Evolutionary conservation across 2,329 filamentous ascomycete genomes (phyloP), one percentile per base, ranked within the genome.

Genomic region (Cordyceps cicadae): DNA sequence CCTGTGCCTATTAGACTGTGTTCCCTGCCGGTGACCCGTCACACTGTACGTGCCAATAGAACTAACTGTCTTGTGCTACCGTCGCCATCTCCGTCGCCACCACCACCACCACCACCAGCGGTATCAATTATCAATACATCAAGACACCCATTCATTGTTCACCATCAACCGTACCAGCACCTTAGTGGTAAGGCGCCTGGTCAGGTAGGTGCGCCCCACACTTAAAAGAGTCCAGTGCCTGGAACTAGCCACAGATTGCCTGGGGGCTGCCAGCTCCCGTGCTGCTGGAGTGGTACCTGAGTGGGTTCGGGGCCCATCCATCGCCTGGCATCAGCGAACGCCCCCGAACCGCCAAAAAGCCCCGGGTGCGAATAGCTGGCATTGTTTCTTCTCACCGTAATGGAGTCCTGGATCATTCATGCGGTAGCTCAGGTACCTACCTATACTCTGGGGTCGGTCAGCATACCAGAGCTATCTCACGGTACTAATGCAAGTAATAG

Each of bases 171-270:
- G 34, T 11, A 37, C 34, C 34, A 29, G 29, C 29, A 37, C 34
- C 6, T 9, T 37, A 37, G 5, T 37, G 34, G 9, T 37, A 12
- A 14, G 34, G 7, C 12, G 12, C 34, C 1, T 37, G 12, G 34
- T 14, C 12, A 12, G 6, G 32, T 37, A 14, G 12, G 11, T 14
- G 14, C 34, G 46, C 48, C 55, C 55, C 55, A 58, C 55, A 43
- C 3, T 9, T 17, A 6, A 39, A 6, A 39, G 24, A 45, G 53
- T 45, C 37, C 19, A 54, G 45, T 48, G 32, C 19, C 45, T 39
- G 41, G 15, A 19, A 53, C 43, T 56, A 56, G 39, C 46, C 34
- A 48, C 39, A 53, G 56, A 59, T 46, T 59, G 56, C 21, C 56
- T 53, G 37, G 49, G 39, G 39, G 21, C 26, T 59, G 49, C 24